Base-by-base conservation (phyloP, 2,329 filamentous ascomycete genomes). In the Cercospora berteroae region DNA sequence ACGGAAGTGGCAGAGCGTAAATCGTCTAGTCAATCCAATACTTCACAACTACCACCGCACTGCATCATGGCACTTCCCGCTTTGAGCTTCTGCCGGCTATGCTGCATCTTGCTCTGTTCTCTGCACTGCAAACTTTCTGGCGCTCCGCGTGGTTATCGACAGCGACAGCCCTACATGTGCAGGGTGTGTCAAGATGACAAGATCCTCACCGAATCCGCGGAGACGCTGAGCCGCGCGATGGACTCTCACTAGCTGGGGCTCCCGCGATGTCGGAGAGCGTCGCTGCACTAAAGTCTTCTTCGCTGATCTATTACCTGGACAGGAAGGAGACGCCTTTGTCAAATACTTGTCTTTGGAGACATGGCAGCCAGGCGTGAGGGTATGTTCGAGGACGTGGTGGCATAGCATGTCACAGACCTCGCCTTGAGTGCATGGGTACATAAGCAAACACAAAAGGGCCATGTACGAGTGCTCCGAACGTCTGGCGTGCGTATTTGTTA, bases 251-350 rank as follows among this genome's bases (percentile, higher is more conserved):
- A 63, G 44, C 50, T 31, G 10, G 18, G 29, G 36, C 48, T 39
- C 25, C 44, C 31, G 48, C 61, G 61, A 63, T 63, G 61, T 63
- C 61, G 50, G 61, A 57, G 61, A 33, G 23, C 31, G 44, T 57
- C 29, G n/a, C 25, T 27, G 48, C 61, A 23, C 48, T 39, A 63
- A 55, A 57, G 44, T 5, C 31, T 31, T 44, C 20, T 16, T 63
- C 61, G 61, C 61, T 63, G 50, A 63, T 63, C 61, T 42, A 63
- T 63, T 48, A 23, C 61, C 50, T 18, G 5, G 25, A 44, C 48
- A 42, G 61, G 48, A 36, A 57, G 50, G 61, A 36, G 31, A 27
- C 33, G 48, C 18, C 56, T 29, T 31, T 42, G 10, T 29, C 29
- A 33, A 31, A n/a, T 57, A n/a, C 27, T 29, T 31, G 52, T 27